Base-by-base conservation (phyloP, 177 flowering plant species). In the Vitis hybrid region DNA sequence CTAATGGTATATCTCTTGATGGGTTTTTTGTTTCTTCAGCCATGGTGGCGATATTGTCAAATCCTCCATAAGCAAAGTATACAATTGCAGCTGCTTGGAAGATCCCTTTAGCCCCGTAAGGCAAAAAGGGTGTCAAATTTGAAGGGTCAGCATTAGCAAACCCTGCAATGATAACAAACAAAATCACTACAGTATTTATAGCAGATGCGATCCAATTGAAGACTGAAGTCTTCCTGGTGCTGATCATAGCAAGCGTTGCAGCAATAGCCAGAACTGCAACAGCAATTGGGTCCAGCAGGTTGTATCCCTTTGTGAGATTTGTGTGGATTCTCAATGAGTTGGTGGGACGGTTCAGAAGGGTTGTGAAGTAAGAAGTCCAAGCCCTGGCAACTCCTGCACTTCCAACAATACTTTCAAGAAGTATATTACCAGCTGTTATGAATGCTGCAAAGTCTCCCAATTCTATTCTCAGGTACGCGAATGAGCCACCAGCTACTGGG, bases 321-420 rank as follows among this genome's bases (percentile, higher is more conserved):
- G 81, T 72, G 55, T 76, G 80, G 62, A 85, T 79, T 26, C 82
- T 70, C 1, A 85, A 62, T 0, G 80, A 74, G 59, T 85, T 70
- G 5, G 77, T 57, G 19, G 39, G 74, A 14, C 69, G 83, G 60
- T 86, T 73, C 57, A 78, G 61, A 5, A 88, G 86, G 6, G 78
- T 75, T 0, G 92, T 70, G 59, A 88, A 81, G 80, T 88, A 88
- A 19, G 92, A 88, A 55, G 90, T 87, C 88, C 93, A 89, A 9
- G 87, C 69, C 50, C 93, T 69, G 18, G 90, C 87, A 3, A 87
- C 87, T 1, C 88, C 93, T 48, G 93, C 90, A 22, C 76, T 65
- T 1, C 90, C 88, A 7, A 83, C 71, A 22, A 89, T 69, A 65
- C 80, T 73, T 50, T 87, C 93, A 2, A 89, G 86, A 16, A 87